Base-by-base conservation (phyloP, 2,329 filamentous ascomycete genomes). In the Diaporthe ilicicola region DNA sequence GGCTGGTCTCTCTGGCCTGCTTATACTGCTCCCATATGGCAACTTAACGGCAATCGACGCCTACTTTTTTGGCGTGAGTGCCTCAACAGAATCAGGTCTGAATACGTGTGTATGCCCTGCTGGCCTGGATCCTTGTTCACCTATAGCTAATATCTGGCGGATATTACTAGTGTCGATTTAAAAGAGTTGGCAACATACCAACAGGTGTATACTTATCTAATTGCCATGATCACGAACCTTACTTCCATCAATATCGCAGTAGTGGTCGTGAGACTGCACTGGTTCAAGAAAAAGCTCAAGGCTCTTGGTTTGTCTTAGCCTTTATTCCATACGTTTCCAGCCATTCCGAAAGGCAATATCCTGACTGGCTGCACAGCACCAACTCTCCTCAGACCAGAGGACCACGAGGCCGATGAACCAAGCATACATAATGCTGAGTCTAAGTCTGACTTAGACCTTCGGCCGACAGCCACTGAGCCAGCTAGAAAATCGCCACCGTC, bases 241-340 rank as follows among this genome's bases (percentile, higher is more conserved):
- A 81, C 82, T 0, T 86, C 87, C 73, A 78, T 88, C 74, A 87
- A 87, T 73, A 82, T 84, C 3, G 65, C 85, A 9, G 83, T 87
- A 6, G 84, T 88, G 4, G 74, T 84, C 15, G 81, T 85, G 0
- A 81, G 86, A 0, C 74, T 88, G 3, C 76, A 79, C 59, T 88
- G 85, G 84, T 88, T 88, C 73, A 78, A 82, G 53, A 83, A 83
- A 67, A 62, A 62, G n/a, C 42, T 62, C 42, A 48, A 62, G 42
- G 34, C 27, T 6, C 56, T 62, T 1, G 56, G 56, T 62, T n/a
- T 13, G 56, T 34, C 27, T 17, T 2, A 13, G 37, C 19, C 19
- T 62, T 6, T 4, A 15, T 24, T 9, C 4, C 12, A 24, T 27
- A 19, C 29, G 1, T 32, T 34, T 10, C 1, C 27, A 34, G 42